Percentiles rank a stretch among this genome's conserved stretches.
phyloP scores from a whole-genome alignment of 2,329 filamentous ascomycete species.

The Huntiella decipiens region DNA sequence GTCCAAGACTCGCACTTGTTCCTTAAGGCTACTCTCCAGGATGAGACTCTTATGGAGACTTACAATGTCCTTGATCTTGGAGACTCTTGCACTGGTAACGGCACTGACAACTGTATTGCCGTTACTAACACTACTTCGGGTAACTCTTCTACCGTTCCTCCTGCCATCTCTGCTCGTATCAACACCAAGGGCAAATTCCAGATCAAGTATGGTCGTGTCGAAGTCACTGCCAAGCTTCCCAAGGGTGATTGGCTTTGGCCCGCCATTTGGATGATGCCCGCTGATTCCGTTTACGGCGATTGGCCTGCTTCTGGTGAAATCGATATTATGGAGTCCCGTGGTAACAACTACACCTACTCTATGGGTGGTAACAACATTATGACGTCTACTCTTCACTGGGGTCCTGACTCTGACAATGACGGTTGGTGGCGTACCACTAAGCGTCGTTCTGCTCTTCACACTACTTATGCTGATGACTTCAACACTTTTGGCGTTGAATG shows the following conservation, averaged over 20 bases:
- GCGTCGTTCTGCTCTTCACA: slow-evolving; percentile 56
- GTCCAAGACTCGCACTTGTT: slow-evolving; percentile 48
- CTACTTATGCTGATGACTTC: slow-evolving; percentile 47
- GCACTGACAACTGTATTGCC: slow-evolving; percentile 40
- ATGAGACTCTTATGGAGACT: slow-evolving; percentile 42
- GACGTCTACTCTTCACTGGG: slow-evolving; percentile 67
- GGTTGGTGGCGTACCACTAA: slow-evolving; percentile 71
- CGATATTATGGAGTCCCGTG: slow-evolving; percentile 62
- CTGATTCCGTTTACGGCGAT: slow-evolving; percentile 48
- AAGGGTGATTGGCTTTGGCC: slow-evolving; percentile 77
- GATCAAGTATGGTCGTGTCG: slow-evolving; percentile 66
- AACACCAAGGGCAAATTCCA: slow-evolving; percentile 50
- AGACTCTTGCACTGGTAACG: slow-evolving; percentile 47
- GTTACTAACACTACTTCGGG: slow-evolving; percentile 51
- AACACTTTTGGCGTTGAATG: slow-evolving; percentile 72
- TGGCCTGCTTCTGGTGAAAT: slow-evolving; percentile 75
- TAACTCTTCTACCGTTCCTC: slow-evolving; percentile 59
- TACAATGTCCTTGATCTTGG: slow-evolving; percentile 52
- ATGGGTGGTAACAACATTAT: slow-evolving; percentile 69
- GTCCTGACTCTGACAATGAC: slow-evolving; percentile 51
- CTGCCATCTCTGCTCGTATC: slow-evolving; percentile 59
- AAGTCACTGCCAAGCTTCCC: slow-evolving; percentile 60
- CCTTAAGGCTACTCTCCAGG: slow-evolving; percentile 63
- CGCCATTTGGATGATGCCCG: slow-evolving; percentile 79
- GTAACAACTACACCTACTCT: slow-evolving; percentile 59